Base-by-base conservation (phyloP, 805 yeast genomes). In the Starmerella potacharoeniae region DNA sequence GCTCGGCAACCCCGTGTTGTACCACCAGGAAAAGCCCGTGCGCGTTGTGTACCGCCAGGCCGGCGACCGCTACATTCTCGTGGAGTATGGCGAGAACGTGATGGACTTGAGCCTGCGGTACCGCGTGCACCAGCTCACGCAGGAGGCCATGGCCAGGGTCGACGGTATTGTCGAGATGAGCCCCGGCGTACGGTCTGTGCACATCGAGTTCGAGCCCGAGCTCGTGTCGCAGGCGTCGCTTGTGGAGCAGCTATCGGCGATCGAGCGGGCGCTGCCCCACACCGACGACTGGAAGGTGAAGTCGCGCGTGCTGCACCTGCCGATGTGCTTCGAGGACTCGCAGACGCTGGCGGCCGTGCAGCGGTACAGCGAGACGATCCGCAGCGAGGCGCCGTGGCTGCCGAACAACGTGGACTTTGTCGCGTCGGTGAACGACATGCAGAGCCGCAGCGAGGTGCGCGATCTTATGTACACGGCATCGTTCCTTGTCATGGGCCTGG, bases 361-460 rank as follows among this genome's bases (percentile, higher is more conserved):
- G 59, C 80, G 98, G 70, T 91, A 91, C 70, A 81, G 82, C 68
- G 97, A 91, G 72, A 93, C 98, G 8, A 90, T 93, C 64, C 79
- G 97, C 64, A 76, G 91, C 22, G 80, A 80, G 51, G 98, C 97
- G 7, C 97, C 97, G 43, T 91, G 97, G 97, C 77, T 91, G 65
- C 98, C 98, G 60, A 91, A 89, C 74, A 91, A 91, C 66, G 96
- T 93, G 59, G 98, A 91, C 69, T 91, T 93, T 72, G 80, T 91
- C 70, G 95, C 95, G 36, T 80, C 81, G 62, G 89, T 90, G 58
- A 91, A 93, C 69, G 93, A 84, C 28, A 76, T 93, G 44, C 60
- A 61, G 13, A 78, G 77, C 55, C 81, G 96, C 63, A 73, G 79
- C 10, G 85, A 80, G 52, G 91, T 93, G 53, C 76, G 82, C 58